Evolutionary conservation across 495 filamentous ascomycete species (phyloP).

Genomic region (Echria macrotheca): DNA sequence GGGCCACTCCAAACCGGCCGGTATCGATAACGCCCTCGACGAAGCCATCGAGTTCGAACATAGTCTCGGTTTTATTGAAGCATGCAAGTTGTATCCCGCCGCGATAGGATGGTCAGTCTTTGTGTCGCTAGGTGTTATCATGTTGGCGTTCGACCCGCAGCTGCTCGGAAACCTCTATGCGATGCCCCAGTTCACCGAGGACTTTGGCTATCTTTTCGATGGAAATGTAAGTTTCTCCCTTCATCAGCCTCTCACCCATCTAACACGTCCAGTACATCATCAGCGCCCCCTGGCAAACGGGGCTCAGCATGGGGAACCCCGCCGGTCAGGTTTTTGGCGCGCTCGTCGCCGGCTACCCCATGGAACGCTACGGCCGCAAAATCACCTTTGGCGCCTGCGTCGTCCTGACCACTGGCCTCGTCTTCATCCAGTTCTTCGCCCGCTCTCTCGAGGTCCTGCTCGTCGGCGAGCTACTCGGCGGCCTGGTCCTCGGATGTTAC

Average conservation of each 20-base stretch:
- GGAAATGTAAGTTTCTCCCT: conserved; percentile 22
- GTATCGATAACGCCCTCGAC: conserved; percentile 19
- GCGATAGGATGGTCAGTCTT: conserved; percentile 39
- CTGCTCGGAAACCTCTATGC: conserved; percentile 42
- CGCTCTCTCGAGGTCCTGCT: conserved; percentile 35
- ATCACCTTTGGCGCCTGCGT: conserved; percentile 40
- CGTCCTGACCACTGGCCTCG: conserved; percentile 37
- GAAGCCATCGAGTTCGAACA: conserved; percentile 32
- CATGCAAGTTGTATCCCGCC: conserved; percentile 34
- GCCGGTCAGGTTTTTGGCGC: conserved; percentile 44
- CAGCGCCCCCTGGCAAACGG: conserved; percentile 42
- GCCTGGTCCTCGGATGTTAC: conserved; percentile 49
- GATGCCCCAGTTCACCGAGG: conserved; percentile 39
- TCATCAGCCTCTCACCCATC: not conserved
- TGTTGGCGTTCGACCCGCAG: conserved; percentile 41
- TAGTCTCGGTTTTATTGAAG: conserved; percentile 29
- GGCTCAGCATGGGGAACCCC: conserved; percentile 40
- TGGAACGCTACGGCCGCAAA: conserved; percentile 42
- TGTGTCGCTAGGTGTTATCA: conserved; percentile 41
- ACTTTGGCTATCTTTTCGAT: conserved; percentile 36
- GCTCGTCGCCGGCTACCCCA: conserved; percentile 40
- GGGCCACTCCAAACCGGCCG: not conserved
- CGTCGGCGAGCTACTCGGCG: conserved; percentile 49
- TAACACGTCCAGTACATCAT: conserved; percentile 17
- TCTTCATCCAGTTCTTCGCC: conserved; percentile 57